Base-by-base conservation (phyloP, 108 stramenopile genomes). In the Skeletonema marinoi region DNA sequence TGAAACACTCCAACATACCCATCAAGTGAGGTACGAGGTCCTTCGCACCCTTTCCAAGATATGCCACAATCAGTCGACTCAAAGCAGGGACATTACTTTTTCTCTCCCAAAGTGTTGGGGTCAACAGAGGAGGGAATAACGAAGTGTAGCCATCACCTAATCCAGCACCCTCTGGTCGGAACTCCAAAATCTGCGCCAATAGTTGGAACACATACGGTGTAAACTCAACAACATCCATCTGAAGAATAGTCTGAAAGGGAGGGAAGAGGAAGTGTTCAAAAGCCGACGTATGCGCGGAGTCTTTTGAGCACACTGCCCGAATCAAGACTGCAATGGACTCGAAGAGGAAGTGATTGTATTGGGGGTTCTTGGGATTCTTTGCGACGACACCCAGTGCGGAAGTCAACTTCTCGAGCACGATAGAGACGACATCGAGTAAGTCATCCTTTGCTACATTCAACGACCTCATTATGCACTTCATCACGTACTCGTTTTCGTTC, bases 151-250 rank as follows among this genome's bases (percentile, higher is more conserved):
- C 92, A 19, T 81, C 74, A 17, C 95, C 90, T n/a, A 93, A 73
- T 2, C 93, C 89, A 21, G 89, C 46, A 65, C 78, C 91, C 32
- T 60, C 78, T 6, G 90, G 84, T 46, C 96, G 81, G 65, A 89
- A 96, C 73, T 96, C 96, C 69, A 98, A 81, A 8, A 99, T 87
- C 75, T 97, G 97, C 0, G 99, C 96, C 31, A 99, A 83, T 21
- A 99, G 77, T 80, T 99, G 99, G 86, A 99, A 98, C 31, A 99
- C 99, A 65, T 99, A 99, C 1, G 99, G 98, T 17, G 93, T 89
- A 69, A 99, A 98, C 81, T 99, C 98, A 21, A 79, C 81, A 44
- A 96, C 88, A 66, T 98, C 98, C 85, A 94, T 87, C 70, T 97
- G 96, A 68, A 99, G 84, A 32, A 99, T 81, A 51, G 80, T 84